These are phyloP conservation scores for Leishmania tropica DNA, from an alignment of 208 protist genomes.

Conservation along the genomic window DNA sequence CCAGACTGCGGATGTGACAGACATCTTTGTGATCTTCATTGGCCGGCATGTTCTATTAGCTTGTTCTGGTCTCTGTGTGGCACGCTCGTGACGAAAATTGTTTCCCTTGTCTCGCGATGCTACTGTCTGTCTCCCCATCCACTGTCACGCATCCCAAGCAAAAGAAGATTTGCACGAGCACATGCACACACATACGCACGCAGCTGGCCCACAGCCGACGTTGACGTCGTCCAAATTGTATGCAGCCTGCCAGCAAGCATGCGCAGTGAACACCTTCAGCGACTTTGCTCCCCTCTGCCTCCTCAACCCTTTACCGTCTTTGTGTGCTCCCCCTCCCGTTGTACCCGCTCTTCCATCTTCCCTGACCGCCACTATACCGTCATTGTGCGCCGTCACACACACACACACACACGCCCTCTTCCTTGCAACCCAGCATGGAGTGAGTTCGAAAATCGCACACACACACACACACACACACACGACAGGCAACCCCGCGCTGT, in stretches of 20 bases:
- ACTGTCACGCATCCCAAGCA: background rate
- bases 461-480: background rate
- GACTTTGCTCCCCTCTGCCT: background rate
- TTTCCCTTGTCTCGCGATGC: background rate
- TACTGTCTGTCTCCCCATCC: background rate
- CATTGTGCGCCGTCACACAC: background rate
- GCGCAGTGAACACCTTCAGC: background rate
- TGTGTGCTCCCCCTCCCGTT: background rate
- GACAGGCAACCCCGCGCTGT: background rate
- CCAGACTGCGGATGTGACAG: background rate
- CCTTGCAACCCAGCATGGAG: background rate
- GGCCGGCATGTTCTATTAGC: background rate
- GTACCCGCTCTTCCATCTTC: background rate
- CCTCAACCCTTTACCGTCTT: conserved; percentile 2
- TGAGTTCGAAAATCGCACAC: background rate
- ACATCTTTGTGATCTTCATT: background rate
- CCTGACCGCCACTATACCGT: background rate
- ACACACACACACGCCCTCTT: background rate
- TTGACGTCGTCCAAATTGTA: background rate
- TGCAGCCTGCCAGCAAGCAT: background rate
- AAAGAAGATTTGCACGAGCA: background rate
- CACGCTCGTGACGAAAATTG: background rate
- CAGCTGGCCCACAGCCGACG: background rate
- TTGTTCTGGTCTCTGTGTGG: background rate
- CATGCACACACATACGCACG: background rate